A percentile compares a stretch with the other conserved stretches of the same genome.
Conservation (phyloP, 176 grass and related monocot species). For the Oryza australiensis region DNA sequence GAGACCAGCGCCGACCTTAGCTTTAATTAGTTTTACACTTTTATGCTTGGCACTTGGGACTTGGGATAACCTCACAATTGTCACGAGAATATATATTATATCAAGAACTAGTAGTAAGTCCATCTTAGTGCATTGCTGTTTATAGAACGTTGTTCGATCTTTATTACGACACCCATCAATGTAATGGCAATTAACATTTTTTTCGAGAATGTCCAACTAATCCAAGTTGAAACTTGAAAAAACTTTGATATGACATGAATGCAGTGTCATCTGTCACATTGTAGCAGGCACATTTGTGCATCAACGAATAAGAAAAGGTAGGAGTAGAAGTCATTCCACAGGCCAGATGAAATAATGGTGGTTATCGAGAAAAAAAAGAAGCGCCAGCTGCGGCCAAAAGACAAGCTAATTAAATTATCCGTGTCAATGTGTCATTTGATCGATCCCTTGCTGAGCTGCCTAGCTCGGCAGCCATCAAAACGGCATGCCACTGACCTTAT, state of each 20-base stretch:
- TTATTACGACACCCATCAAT: slow-evolving; percentile 1
- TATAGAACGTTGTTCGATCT: slow-evolving; percentile 23
- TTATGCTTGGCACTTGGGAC: background rate
- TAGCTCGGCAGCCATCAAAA: slow-evolving; percentile 35
- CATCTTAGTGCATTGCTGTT: slow-evolving; percentile 18
- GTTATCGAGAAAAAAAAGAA: background rate
- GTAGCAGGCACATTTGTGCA: background rate
- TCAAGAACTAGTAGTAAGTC: slow-evolving; percentile 16
- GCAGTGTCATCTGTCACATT: background rate
- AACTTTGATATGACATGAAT: background rate
- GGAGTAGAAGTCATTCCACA: background rate
- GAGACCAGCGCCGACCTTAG: background rate
- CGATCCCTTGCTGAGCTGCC: slow-evolving; percentile 23
- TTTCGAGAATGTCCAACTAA: background rate
- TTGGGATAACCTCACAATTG: slow-evolving; percentile 14
- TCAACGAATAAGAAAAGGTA: background rate
- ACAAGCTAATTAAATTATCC: background rate
- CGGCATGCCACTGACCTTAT: slow-evolving; percentile 7
- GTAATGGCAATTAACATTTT: background rate
- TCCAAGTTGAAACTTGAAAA: background rate
- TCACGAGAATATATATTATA: slow-evolving; percentile 18
- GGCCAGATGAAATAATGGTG: background rate
- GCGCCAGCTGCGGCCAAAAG: slow-evolving; percentile 4
- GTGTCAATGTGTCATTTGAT: slow-evolving; percentile 31
- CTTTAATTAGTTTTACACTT: background rate